These are phyloP conservation scores for Babjeviella inositovora DNA, from an alignment of 805 yeast species.

Conservation along the genomic window DNA sequence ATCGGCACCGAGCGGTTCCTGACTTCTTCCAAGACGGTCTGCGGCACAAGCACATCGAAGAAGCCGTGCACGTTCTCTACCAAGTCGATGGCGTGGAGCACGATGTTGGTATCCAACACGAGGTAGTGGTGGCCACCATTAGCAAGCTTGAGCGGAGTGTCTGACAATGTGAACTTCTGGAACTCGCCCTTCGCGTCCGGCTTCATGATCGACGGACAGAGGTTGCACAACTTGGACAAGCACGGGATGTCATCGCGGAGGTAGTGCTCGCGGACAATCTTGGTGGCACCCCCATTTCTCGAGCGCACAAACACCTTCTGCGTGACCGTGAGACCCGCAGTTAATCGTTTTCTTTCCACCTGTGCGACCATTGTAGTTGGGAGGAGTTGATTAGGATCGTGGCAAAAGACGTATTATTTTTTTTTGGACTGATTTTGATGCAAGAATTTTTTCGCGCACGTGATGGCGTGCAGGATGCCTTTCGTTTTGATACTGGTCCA, in stretches of 20 bases:
- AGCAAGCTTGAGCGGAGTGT: slow-evolving; percentile 31
- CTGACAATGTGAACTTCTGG: slow-evolving; percentile 54
- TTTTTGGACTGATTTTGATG: too few species aligned
- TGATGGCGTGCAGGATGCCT: too few species aligned
- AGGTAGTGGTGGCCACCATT: slow-evolving; percentile 60
- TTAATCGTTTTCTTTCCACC: slow-evolving; percentile 15
- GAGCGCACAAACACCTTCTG: slow-evolving; percentile 88
- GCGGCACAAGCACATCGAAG: slow-evolving; percentile 87
- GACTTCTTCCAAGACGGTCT: slow-evolving; percentile 88
- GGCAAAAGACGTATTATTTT: too few species aligned
- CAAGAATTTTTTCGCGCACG: too few species aligned
- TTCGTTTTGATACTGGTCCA: too few species aligned
- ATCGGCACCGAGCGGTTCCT: slow-evolving; percentile 77
- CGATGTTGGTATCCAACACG: slow-evolving; percentile 78
- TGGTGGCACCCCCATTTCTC: slow-evolving; percentile 77
- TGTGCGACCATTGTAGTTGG: too few species aligned
- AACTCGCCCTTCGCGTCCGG: slow-evolving; percentile 54
- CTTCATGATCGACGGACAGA: slow-evolving; percentile 37
- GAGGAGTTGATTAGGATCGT: too few species aligned
- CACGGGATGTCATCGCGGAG: slow-evolving; percentile 88
- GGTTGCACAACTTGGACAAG: slow-evolving; percentile 51
- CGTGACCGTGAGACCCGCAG: slow-evolving; percentile 40
- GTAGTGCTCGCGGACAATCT: slow-evolving; percentile 89
- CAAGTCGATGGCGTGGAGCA: slow-evolving; percentile 77
- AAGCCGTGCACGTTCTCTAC: slow-evolving; percentile 66